Conservation (phyloP, 176 grass and related monocot genomes). For the Saccharum officinarum region DNA sequence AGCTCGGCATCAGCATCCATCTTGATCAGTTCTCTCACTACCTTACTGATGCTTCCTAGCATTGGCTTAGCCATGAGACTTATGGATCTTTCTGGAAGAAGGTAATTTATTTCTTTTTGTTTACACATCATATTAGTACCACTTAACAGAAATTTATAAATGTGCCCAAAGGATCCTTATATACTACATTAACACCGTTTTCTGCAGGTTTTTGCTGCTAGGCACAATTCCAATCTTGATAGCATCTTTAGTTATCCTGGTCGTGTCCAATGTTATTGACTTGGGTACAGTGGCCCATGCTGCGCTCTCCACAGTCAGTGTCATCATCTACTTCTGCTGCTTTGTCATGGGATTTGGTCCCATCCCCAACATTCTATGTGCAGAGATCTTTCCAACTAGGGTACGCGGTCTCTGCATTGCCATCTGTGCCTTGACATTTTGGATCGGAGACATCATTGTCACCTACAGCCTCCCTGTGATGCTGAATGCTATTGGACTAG, state of each 20-base stretch:
- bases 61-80: conserved; percentile 93
- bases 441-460: conserved; percentile 73
- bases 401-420: conserved; percentile 88
- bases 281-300: conserved; percentile 66
- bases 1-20: conserved; percentile 93
- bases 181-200: neutral
- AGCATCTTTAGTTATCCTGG: conserved; percentile 65
- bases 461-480: conserved; percentile 87
- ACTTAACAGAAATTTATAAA: conserved; percentile 15
- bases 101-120: conserved; percentile 50
- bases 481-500: conserved; percentile 77
- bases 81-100: conserved; percentile 95
- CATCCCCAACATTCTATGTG: conserved; percentile 83
- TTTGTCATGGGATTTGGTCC: conserved; percentile 97
- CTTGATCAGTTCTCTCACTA: conserved; percentile 83
- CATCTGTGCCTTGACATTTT: conserved; percentile 77
- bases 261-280: conserved; percentile 64
- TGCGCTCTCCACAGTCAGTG: conserved; percentile 69
- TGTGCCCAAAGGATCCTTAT: neutral
- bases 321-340: conserved; percentile 81
- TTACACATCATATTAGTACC: conserved; percentile 8
- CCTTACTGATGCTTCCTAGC: conserved; percentile 89
- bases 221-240: conserved; percentile 82
- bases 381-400: conserved; percentile 86
- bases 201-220: conserved; percentile 74